phyloP scores from a whole-genome alignment of 345 rosid genomes.

The Heritiera fomes region DNA sequence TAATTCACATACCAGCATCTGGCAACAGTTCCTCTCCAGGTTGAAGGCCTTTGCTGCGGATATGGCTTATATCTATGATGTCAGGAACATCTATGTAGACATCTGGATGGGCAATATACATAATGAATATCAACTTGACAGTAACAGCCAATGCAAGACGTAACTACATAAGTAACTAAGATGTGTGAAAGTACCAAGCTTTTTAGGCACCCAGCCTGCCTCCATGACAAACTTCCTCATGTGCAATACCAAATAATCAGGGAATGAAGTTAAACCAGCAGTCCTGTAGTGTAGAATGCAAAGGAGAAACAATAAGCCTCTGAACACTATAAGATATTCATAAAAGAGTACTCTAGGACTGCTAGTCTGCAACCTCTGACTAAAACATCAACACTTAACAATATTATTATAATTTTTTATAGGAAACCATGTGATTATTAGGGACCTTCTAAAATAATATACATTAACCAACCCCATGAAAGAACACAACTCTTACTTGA shows the following conservation, averaged over 20 bases:
- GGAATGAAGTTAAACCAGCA: constrained; percentile 88
- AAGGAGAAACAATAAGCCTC: background rate
- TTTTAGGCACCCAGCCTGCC: constrained; percentile 98
- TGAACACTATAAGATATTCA: background rate
- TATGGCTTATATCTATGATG: constrained; percentile 80
- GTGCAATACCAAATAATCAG: constrained; percentile 93
- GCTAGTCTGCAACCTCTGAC: background rate
- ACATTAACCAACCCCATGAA: background rate
- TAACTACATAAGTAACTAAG: constrained; percentile 4
- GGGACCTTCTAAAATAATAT: background rate
- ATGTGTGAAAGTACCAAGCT: constrained; percentile 63
- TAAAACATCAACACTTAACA: background rate
- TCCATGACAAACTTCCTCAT: constrained; percentile 96
- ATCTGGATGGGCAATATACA: constrained; percentile 50
- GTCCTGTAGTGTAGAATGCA: constrained; percentile 53
- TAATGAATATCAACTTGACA: background rate
- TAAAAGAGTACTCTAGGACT: background rate
- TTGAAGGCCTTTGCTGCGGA: constrained; percentile 94
- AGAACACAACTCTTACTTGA: constrained; percentile 58
- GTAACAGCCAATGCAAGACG: constrained; percentile 12
- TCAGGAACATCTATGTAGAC: constrained; percentile 94
- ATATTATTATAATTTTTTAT: background rate
- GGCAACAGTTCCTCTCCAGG: constrained; percentile 90
- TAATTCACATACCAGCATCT: constrained; percentile 50
- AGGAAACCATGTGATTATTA: background rate